Conservation (phyloP, 495 filamentous ascomycete genomes). For the Penicillium goetzii region DNA sequence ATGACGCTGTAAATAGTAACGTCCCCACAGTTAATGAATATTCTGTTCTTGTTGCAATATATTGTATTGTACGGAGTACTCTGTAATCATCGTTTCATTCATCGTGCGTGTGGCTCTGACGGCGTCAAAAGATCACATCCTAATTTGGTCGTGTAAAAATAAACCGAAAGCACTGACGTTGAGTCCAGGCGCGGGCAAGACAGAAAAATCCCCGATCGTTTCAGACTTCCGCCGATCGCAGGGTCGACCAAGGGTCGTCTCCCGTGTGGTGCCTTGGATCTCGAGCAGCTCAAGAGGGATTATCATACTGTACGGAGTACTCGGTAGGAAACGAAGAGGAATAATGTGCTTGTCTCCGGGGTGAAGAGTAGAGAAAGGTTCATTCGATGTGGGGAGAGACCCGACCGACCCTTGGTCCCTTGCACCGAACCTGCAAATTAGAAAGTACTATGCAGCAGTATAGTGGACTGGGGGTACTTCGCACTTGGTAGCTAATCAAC, state of each 20-base stretch:
- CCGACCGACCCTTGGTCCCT: background rate
- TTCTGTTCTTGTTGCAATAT: conserved; percentile 9
- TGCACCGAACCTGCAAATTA: background rate
- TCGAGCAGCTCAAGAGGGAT: background rate
- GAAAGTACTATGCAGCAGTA: background rate
- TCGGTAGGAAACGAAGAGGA: background rate
- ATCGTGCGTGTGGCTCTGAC: background rate
- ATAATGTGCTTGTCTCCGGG: background rate
- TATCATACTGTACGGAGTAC: background rate
- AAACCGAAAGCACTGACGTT: background rate
- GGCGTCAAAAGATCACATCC: background rate
- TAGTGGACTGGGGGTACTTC: background rate
- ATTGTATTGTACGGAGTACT: background rate
- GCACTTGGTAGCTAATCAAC: background rate
- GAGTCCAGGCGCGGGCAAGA: background rate
- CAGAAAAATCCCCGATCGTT: conserved; percentile 10
- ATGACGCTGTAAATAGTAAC: conserved; percentile 31
- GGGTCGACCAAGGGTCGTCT: conserved; percentile 14
- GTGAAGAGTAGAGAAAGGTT: background rate
- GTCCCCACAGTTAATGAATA: conserved; percentile 14
- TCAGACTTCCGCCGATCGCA: conserved; percentile 21
- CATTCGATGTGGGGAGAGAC: background rate
- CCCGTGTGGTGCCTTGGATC: background rate
- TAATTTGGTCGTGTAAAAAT: conserved; percentile 1
- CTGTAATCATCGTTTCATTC: background rate